Base-by-base conservation (phyloP, 345 rosid species). In the Citrus inodora region DNA sequence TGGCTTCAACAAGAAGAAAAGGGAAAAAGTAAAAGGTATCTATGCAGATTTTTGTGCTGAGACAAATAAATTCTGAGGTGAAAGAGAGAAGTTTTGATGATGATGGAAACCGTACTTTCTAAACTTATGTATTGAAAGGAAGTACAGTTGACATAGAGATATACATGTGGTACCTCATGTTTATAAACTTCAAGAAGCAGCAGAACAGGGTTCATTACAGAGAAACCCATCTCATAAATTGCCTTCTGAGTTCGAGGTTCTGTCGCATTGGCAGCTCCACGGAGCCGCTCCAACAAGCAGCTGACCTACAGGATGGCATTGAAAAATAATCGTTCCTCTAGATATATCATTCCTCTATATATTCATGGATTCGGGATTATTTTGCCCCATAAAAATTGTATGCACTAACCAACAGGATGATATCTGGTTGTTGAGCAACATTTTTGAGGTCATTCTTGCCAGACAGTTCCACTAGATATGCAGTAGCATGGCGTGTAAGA, bases 171-270 rank as follows among this genome's bases (percentile, higher is more conserved):
- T 92, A 96, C 99, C 99, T 96, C 99, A 62, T 96, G 84, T 82
- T 94, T 94, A 85, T 96, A 96, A 74, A 84, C 94, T 90, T 94
- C 98, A 67, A 96, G 97, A 82, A 96, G 94, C 84, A 85, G 82
- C 80, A 94, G 86, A 80, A 92, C 81, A 71, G 97, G 85, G 67
- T 85, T 89, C 89, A 92, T 81, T 35, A 92, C 87, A 79, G 97
- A 88, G 75, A 87, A 83, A 66, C 99, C 99, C 89, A 92, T 91
- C 88, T 92, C 97, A 84, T 92, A 94, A 71, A 96, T 84, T 76
- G 99, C 95, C 79, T 87, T 89, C 84, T 94, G 98, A 35, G 90
- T 91, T 81, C 98, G 92, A 76, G 99, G 99, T 87, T 93, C 99
- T 38, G 95, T 85, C 71, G 98, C 99, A 86, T 87, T 77, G 42